phyloP scores from a whole-genome alignment of 169 alveolate species.

The Plasmodium billcollinsi region DNA sequence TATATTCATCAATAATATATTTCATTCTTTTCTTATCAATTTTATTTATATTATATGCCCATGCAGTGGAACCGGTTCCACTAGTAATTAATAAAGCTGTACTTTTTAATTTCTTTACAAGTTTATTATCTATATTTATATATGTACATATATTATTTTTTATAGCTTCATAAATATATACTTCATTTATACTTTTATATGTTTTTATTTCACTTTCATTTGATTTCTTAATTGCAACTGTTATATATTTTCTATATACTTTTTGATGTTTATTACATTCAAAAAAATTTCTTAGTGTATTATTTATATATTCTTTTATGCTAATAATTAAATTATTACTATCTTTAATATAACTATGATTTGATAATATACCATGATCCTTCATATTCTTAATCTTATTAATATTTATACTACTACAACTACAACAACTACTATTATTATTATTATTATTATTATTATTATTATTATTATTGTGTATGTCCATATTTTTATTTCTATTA shows the following conservation, averaged over 20 bases:
- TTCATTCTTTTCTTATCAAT: conserved; percentile 76
- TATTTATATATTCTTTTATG: conserved; percentile 50
- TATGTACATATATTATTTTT: conserved; percentile 80
- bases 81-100: conserved; percentile 85
- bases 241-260: conserved; percentile 41
- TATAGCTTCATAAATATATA: conserved; percentile 58
- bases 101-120: conserved; percentile 80
- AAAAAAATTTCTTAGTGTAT: conserved; percentile 34
- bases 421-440: neutral
- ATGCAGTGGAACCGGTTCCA: conserved; percentile 92
- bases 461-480: neutral
- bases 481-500: no score
- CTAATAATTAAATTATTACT: conserved; percentile 17
- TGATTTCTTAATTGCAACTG: conserved; percentile 29
- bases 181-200: conserved; percentile 65
- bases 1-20: conserved; percentile 76
- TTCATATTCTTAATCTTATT: no score
- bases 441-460: neutral
- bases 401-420: no score
- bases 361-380: neutral
- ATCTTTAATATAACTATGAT: neutral
- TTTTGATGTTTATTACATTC: conserved; percentile 33
- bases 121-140: conserved; percentile 81
- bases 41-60: conserved; percentile 90
- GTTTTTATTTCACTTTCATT: conserved; percentile 32